These are phyloP conservation scores for Podaxis mareebaensis DNA, from an alignment of 768 basidiomycete genomes.

Conservation along the genomic window DNA sequence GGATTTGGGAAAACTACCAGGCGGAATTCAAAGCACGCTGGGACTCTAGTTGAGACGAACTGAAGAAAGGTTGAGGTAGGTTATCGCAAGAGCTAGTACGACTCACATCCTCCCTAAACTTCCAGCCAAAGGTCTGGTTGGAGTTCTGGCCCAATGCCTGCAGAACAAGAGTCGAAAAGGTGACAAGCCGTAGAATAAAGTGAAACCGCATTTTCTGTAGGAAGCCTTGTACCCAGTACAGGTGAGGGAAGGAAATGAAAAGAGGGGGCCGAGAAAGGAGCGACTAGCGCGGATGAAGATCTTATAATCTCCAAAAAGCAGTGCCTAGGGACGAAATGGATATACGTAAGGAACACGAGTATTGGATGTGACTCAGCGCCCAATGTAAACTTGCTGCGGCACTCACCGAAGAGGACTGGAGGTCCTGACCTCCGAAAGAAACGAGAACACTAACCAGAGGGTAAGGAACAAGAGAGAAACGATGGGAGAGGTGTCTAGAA, in stretches of 20 bases:
- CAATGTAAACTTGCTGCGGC: background rate
- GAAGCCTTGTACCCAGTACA: slow-evolving; percentile 1
- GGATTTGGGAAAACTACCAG: slow-evolving; percentile 11
- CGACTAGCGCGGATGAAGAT: slow-evolving; percentile 10
- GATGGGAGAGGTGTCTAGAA: background rate
- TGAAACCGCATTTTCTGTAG: background rate
- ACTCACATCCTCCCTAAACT: slow-evolving; percentile 31
- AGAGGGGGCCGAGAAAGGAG: background rate
- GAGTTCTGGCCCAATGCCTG: slow-evolving; percentile 18
- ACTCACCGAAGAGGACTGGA: slow-evolving; percentile 13
- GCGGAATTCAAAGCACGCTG: slow-evolving; percentile 1
- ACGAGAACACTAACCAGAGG: background rate
- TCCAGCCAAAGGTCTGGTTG: slow-evolving; percentile 32
- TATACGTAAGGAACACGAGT: slow-evolving; percentile 12
- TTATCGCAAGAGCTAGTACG: background rate
- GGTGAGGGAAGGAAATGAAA: background rate
- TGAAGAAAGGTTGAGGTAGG: background rate
- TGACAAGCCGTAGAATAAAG: slow-evolving; percentile 2
- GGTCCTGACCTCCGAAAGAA: slow-evolving; percentile 12
- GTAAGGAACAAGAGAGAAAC: slow-evolving; percentile 2
- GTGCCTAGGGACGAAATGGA: slow-evolving; percentile 5
- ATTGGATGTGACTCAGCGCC: slow-evolving; percentile 1
- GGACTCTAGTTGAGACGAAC: slow-evolving; percentile 8
- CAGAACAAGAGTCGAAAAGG: background rate
- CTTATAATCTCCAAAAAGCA: slow-evolving; percentile 7